Percentiles rank a stretch among this genome's conserved stretches.
These are phyloP conservation scores for Calonectria leucothoes DNA, from an alignment of 2,329 filamentous ascomycete genomes.

Conservation along the genomic window DNA sequence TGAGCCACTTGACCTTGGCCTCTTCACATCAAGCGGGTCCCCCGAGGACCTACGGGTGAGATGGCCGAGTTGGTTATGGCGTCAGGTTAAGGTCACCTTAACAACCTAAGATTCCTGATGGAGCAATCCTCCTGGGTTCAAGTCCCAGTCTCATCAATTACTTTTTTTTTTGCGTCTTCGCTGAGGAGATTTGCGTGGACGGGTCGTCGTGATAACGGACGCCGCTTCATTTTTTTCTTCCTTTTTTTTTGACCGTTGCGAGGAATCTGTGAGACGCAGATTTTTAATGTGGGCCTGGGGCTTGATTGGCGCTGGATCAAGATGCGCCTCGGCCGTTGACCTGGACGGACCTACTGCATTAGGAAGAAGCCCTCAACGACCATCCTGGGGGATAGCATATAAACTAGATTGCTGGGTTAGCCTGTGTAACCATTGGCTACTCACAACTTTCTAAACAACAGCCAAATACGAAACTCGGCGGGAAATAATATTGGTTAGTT, in stretches of 20 bases:
- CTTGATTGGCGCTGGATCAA: neutral
- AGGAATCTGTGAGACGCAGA: neutral
- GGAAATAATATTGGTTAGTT: neutral
- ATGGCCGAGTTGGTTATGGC: conserved; percentile 39
- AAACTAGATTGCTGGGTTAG: neutral
- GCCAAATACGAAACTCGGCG: neutral
- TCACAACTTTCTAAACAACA: neutral
- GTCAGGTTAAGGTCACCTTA: conserved; percentile 37
- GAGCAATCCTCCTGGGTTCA: conserved; percentile 38
- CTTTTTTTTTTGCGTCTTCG: conserved; percentile 12
- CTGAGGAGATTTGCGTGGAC: neutral
- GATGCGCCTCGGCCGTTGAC: neutral
- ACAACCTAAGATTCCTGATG: conserved; percentile 32
- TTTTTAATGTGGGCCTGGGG: neutral
- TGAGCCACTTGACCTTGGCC: conserved; percentile 3
- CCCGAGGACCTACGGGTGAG: conserved; percentile 22
- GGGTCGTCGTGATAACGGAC: neutral
- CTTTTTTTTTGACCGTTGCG: neutral
- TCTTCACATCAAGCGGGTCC: conserved; percentile 25
- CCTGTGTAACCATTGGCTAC: neutral
- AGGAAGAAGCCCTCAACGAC: neutral
- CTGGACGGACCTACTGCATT: neutral
- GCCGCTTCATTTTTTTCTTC: neutral
- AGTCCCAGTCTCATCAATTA: conserved; percentile 35
- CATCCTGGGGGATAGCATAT: neutral